Conservation (phyloP, 768 basidiomycete genomes). For the Dioszegia aurantiaca region DNA sequence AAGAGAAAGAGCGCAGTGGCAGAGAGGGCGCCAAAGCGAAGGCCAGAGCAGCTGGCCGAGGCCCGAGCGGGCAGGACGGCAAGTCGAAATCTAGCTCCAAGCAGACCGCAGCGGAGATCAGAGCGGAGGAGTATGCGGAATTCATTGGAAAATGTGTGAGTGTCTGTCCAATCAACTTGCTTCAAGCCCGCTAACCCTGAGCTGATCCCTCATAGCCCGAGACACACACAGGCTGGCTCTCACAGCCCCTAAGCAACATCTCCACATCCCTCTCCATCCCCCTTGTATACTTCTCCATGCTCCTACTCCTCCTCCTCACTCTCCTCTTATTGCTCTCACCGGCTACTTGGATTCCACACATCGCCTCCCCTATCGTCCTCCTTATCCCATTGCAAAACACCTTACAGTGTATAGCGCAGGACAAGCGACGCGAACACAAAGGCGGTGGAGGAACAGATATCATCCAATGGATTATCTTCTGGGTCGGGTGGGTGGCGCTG, state of each 20-base stretch:
- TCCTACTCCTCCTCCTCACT: slow-evolving; percentile 68
- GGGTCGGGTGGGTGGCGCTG: slow-evolving; percentile 23
- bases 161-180: background rate
- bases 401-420: slow-evolving; percentile 9
- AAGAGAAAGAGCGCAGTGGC: background rate
- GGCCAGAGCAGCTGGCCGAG: background rate
- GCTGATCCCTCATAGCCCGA: slow-evolving; percentile 11
- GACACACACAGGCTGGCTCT: slow-evolving; percentile 32
- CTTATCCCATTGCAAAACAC: slow-evolving; percentile 37
- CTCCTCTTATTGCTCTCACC: slow-evolving; percentile 52
- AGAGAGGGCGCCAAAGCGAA: background rate
- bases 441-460: slow-evolving; percentile 11
- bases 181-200: background rate
- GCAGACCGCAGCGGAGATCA: slow-evolving; percentile 7
- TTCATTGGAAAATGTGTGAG: slow-evolving; percentile 5
- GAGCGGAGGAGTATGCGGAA: slow-evolving; percentile 8
- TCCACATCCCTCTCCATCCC: slow-evolving; percentile 15
- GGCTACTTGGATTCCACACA: slow-evolving; percentile 25
- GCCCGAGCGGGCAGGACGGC: background rate
- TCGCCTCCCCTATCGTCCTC: slow-evolving; percentile 28
- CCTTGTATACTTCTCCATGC: slow-evolving; percentile 60
- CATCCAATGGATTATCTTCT: slow-evolving; percentile 36
- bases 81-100: background rate
- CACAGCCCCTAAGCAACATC: slow-evolving; percentile 6
- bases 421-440: background rate